Conservation (phyloP, 192 early-diverging fungal genomes). For the Coemansia sp. region DNA sequence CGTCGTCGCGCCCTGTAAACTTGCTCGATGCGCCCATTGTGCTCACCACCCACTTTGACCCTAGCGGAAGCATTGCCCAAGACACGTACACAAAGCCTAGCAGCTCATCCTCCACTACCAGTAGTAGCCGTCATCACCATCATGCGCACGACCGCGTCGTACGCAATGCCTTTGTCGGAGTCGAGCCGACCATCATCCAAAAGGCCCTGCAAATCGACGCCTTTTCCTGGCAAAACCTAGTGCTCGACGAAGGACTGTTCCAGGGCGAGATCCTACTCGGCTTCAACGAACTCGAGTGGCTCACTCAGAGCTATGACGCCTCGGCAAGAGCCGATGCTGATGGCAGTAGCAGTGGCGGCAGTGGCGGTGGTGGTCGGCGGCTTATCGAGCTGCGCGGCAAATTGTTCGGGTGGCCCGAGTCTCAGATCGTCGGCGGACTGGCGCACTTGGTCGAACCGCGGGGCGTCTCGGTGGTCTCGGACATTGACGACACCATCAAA, state of each 20-base stretch:
- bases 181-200: slow-evolving; percentile 39
- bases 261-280: slow-evolving; percentile 53
- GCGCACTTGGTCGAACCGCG: slow-evolving; percentile 56
- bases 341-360: too few species aligned
- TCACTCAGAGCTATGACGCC: slow-evolving; percentile 40
- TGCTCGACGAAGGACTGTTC: slow-evolving; percentile 44
- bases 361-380: slow-evolving; percentile 1
- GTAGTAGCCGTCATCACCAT: not conserved
- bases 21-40: slow-evolving; percentile 49
- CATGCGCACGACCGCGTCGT: slow-evolving; percentile 22
- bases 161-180: not conserved
- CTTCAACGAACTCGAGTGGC: slow-evolving; percentile 56
- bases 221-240: slow-evolving; percentile 48
- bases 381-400: slow-evolving; percentile 43
- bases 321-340: not conserved
- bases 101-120: not conserved
- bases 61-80: slow-evolving; percentile 3
- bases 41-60: slow-evolving; percentile 30
- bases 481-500: slow-evolving; percentile 95
- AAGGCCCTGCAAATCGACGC: slow-evolving; percentile 52
- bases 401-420: slow-evolving; percentile 24
- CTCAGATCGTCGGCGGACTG: slow-evolving; percentile 16
- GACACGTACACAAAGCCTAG: slow-evolving; percentile 1
- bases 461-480: slow-evolving; percentile 81
- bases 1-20: slow-evolving; percentile 13